These are phyloP conservation scores for Microstegium vimineum DNA, from an alignment of 176 grass and related monocot genomes.

Conservation along the genomic window DNA sequence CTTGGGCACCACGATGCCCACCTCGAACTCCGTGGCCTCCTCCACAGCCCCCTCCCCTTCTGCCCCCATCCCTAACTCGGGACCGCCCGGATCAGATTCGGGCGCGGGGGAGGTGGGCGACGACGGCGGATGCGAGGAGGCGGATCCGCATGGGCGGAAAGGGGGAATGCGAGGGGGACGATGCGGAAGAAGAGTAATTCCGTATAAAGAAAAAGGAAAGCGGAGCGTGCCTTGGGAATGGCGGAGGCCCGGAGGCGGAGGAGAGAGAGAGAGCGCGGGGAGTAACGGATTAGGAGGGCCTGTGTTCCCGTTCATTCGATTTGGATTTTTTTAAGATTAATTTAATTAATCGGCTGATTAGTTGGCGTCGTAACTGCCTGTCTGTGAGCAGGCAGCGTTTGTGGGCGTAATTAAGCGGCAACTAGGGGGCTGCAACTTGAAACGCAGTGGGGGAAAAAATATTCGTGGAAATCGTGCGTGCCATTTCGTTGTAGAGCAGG, in stretches of 20 bases:
- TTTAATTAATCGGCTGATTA: neutral
- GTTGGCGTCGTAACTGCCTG: neutral
- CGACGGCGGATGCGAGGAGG: neutral
- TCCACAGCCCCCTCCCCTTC: conserved; percentile 5
- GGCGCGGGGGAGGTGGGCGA: neutral
- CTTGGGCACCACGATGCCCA: conserved; percentile 77
- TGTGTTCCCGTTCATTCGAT: neutral
- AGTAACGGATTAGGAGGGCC: conserved; percentile 26
- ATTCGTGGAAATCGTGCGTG: neutral
- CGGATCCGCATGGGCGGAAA: conserved; percentile 42
- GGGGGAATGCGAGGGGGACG: neutral
- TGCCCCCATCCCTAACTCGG: conserved; percentile 18
- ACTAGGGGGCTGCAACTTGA: neutral
- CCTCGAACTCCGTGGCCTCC: conserved; percentile 69
- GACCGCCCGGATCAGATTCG: conserved; percentile 11
- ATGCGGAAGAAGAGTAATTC: neutral
- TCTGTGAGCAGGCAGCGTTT: neutral
- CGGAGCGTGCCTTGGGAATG: conserved; percentile 24
- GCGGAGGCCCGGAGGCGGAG: neutral
- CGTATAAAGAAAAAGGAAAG: conserved; percentile 1
- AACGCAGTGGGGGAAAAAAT: neutral
- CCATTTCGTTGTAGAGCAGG: neutral
- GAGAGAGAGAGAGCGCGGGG: neutral
- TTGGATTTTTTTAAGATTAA: neutral
- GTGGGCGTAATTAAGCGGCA: conserved; percentile 14